These are phyloP conservation scores for Cucurbitaria berberidis DNA, from an alignment of 2,329 filamentous ascomycete species.

Conservation along the genomic window DNA sequence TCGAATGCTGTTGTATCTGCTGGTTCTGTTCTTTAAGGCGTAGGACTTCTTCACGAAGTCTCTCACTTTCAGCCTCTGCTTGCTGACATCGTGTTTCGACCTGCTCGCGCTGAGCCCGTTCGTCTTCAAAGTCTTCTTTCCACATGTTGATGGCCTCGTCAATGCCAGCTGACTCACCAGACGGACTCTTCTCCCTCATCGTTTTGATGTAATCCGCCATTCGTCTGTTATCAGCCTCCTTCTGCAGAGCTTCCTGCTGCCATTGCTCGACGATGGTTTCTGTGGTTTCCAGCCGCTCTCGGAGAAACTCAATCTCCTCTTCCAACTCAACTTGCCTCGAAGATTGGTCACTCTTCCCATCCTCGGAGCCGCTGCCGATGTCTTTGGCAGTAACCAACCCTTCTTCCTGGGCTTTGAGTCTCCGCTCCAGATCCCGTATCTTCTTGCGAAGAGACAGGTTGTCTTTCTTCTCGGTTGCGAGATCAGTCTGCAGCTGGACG, in stretches of 20 bases:
- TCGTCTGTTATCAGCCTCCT: slow-evolving; percentile 84
- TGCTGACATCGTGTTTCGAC: slow-evolving; percentile 86
- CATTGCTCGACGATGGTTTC: slow-evolving; percentile 83
- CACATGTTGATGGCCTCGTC: slow-evolving; percentile 72
- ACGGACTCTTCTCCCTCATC: slow-evolving; percentile 57
- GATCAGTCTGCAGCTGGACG: slow-evolving; percentile 89
- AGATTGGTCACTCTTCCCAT: slow-evolving; percentile 60
- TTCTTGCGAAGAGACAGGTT: slow-evolving; percentile 82
- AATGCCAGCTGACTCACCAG: slow-evolving; percentile 46
- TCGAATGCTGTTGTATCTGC: slow-evolving; percentile 39
- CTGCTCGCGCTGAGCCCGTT: slow-evolving; percentile 86
- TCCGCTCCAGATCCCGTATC: slow-evolving; percentile 85
- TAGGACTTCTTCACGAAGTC: slow-evolving; percentile 82
- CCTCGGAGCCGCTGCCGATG: slow-evolving; percentile 54
- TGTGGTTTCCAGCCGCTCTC: slow-evolving; percentile 85
- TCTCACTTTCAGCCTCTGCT: slow-evolving; percentile 85
- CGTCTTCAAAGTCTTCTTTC: slow-evolving; percentile 92
- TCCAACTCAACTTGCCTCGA: slow-evolving; percentile 72
- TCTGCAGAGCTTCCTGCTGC: slow-evolving; percentile 75
- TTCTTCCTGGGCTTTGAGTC: slow-evolving; percentile 66
- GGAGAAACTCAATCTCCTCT: slow-evolving; percentile 82
- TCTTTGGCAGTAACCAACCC: slow-evolving; percentile 56
- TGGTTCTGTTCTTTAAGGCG: slow-evolving; percentile 62
- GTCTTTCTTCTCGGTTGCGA: slow-evolving; percentile 88
- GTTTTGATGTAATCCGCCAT: slow-evolving; percentile 80